Base-by-base conservation (phyloP, 192 early-diverging fungal species). In the Glomus cerebriforme region DNA sequence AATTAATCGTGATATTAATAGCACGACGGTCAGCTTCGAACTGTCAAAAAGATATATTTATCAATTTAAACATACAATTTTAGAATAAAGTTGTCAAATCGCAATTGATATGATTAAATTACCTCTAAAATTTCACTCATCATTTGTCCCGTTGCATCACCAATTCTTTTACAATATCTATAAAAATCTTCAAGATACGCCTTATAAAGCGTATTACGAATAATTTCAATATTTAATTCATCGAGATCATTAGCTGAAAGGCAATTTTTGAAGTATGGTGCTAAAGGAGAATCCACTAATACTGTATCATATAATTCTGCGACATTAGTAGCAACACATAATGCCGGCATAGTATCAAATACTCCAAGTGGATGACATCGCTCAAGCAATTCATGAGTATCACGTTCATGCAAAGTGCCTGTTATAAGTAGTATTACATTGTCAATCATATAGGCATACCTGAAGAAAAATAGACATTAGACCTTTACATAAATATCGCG, bases 211-310 rank as follows among this genome's bases (percentile, higher is more conserved):
- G 96, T 99, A 88, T 99, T 99, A 79, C 98, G 91, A 82, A 99
- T 99, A 73, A 99, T 99, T 82, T 99, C 98, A 88, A 99, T 99
- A 86, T 99, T 99, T 83, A 99, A 90, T 87, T 99, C 98, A 82
- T 99, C 96, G 76, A 99, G 85, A 83, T 99, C 98, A 79, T 98
- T 93, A 47, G 97, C 97, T 17, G 94, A 95, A 32, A 99, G 85
- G 77, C 96, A 99, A 82, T 99, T 95, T 79, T 93, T 92, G 84
- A 99, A 99, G 82, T 99, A 99, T 68, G 96, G 94, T 0, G 97
- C 98, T 93, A 82, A 85, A 31, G 97, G 98, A 29, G 98, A 96
- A 83, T 99, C 98, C 6, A 99, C 92, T 82, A 99, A 81, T 2
- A 98, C 97, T 8, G 97, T 98, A 85, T 90, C 95, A 86, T 96